These are phyloP conservation scores for Kalmusia sp. DNA, from an alignment of 2,329 filamentous ascomycete species.

Conservation along the genomic window DNA sequence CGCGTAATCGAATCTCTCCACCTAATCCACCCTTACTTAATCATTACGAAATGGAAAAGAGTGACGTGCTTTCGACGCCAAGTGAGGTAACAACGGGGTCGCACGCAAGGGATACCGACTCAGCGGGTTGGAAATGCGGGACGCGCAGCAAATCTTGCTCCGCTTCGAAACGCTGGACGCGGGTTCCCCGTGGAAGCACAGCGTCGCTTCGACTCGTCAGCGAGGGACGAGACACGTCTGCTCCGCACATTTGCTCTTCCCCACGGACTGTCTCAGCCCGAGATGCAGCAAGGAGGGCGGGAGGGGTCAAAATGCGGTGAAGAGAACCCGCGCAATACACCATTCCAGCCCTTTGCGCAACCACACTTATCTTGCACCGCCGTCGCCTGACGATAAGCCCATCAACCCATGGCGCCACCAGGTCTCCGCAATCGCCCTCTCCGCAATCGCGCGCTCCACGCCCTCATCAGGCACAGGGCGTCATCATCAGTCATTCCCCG, in stretches of 20 bases:
- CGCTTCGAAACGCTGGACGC: conserved; percentile 11
- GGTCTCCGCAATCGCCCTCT: conserved; percentile 20
- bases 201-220: conserved; percentile 21
- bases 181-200: conserved; percentile 14
- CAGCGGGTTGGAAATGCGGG: conserved; percentile 5
- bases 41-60: conserved; percentile 42
- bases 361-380: conserved; percentile 14
- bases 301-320: conserved; percentile 21
- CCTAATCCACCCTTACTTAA: conserved; percentile 25
- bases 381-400: conserved; percentile 24
- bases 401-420: conserved; percentile 12
- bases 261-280: conserved; percentile 22
- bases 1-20: conserved; percentile 39
- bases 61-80: conserved; percentile 44
- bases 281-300: conserved; percentile 17
- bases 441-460: conserved; percentile 17
- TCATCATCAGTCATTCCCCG: conserved; percentile 6
- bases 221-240: background rate
- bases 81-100: conserved; percentile 37
- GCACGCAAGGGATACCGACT: conserved; percentile 17
- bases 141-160: conserved; percentile 12
- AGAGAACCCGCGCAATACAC: background rate
- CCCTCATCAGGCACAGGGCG: conserved; percentile 12
- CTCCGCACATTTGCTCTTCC: conserved; percentile 16
- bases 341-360: conserved; percentile 20